Conservation (phyloP, 106 monocot species). For the Dendrobium catenatum region DNA sequence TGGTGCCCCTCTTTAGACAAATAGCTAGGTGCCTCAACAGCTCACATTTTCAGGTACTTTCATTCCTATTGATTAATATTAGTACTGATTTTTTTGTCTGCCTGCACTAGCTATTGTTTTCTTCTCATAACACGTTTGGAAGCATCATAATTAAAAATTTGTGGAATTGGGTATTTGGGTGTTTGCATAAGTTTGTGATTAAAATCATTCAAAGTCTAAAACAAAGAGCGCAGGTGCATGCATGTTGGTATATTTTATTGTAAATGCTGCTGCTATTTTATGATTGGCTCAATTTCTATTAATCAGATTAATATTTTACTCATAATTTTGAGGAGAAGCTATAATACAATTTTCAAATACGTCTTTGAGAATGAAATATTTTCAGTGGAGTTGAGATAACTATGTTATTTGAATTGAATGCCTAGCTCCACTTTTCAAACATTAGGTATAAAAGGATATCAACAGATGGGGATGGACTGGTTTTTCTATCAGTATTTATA, state of each 20-base stretch:
- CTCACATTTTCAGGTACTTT: slow-evolving; percentile 27
- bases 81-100: neutral
- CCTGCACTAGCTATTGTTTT: neutral
- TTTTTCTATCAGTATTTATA: neutral
- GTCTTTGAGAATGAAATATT: neutral
- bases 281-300: neutral
- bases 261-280: neutral
- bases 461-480: neutral
- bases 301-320: neutral
- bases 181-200: too few species aligned
- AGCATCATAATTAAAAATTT: neutral
- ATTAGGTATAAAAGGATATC: neutral
- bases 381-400: neutral
- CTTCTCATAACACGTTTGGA: neutral
- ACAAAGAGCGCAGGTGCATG: neutral
- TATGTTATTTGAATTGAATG: neutral
- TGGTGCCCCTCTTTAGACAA: slow-evolving; percentile 27
- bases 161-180: too few species aligned
- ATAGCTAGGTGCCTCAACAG: slow-evolving; percentile 24
- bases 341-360: neutral
- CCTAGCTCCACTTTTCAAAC: neutral
- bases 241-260: neutral
- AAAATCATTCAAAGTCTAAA: neutral
- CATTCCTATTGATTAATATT: neutral
- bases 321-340: neutral